Evolutionary conservation across 768 basidiomycete species (phyloP).

Genomic region (Serendipita sp.): DNA sequence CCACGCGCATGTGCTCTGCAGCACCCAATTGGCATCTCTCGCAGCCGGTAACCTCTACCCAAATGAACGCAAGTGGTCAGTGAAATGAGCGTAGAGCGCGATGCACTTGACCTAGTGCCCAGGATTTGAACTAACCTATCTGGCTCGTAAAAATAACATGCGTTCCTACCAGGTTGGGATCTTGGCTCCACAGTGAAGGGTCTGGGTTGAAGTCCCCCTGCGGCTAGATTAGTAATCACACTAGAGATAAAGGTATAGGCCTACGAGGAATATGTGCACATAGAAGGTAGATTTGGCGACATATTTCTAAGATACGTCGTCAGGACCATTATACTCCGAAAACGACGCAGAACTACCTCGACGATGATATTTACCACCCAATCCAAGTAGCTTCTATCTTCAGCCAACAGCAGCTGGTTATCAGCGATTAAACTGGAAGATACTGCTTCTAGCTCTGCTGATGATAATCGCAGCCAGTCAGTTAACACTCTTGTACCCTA

Average conservation of each 20-base stretch:
- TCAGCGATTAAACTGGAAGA: too few relatives aligned
- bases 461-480: too few relatives aligned
- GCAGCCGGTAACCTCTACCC: background rate
- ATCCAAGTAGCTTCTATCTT: background rate
- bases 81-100: background rate
- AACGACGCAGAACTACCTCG: background rate
- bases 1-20: constrained; percentile 7
- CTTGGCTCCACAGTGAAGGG: constrained; percentile 22
- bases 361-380: background rate
- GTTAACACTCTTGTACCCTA: too few relatives aligned
- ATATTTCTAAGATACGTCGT: background rate
- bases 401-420: too few relatives aligned
- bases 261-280: constrained; percentile 31
- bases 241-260: too few relatives aligned
- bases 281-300: constrained; percentile 21
- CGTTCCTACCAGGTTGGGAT: constrained; percentile 26
- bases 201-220: constrained; percentile 20
- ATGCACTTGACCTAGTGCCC: background rate
- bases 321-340: background rate
- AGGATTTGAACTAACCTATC: background rate
- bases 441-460: too few relatives aligned
- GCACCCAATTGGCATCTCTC: background rate
- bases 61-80: background rate
- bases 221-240: too few relatives aligned
- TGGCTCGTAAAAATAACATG: constrained; percentile 29